A percentile compares a stretch with the other conserved stretches of the same genome.
phyloP scores from a whole-genome alignment of 768 basidiomycete genomes.

The Hemileccinum rubropunctum region DNA sequence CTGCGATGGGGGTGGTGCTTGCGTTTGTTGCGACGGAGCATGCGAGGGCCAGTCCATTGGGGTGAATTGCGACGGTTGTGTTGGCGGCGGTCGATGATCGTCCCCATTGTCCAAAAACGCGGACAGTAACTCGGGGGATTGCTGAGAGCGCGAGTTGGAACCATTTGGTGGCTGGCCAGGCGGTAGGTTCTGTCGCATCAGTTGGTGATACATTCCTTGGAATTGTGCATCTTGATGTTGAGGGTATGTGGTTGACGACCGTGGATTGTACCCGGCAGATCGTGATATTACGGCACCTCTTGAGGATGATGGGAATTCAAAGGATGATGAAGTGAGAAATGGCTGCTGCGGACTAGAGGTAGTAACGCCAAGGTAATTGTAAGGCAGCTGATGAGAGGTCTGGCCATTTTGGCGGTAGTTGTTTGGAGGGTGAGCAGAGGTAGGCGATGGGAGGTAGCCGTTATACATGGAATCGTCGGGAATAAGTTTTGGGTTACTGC shows the following conservation, averaged over 20 bases:
- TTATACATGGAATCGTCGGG: slow-evolving; percentile 31
- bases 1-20: slow-evolving; percentile 15
- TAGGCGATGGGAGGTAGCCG: slow-evolving; percentile 32
- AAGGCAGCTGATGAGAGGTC: slow-evolving; percentile 25
- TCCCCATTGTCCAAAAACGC: slow-evolving; percentile 29
- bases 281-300: slow-evolving; percentile 23
- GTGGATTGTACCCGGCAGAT: slow-evolving; percentile 23
- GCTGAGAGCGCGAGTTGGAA: slow-evolving; percentile 21
- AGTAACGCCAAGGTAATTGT: slow-evolving; percentile 23
- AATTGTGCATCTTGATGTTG: slow-evolving; percentile 31
- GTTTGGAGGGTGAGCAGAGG: slow-evolving; percentile 24
- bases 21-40: slow-evolving; percentile 22
- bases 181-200: slow-evolving; percentile 28
- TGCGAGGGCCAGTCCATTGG: slow-evolving; percentile 36
- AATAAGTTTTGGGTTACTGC: slow-evolving; percentile 23
- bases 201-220: slow-evolving; percentile 31
- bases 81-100: slow-evolving; percentile 23
- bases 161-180: slow-evolving; percentile 16
- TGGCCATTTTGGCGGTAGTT: slow-evolving; percentile 30
- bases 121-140: slow-evolving; percentile 28
- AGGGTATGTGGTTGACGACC: slow-evolving; percentile 23
- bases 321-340: slow-evolving; percentile 22
- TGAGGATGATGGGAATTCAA: slow-evolving; percentile 32
- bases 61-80: slow-evolving; percentile 23
- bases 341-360: slow-evolving; percentile 20